Base-by-base conservation (phyloP, 2,329 filamentous ascomycete species). In the Fusarium mundagurra region DNA sequence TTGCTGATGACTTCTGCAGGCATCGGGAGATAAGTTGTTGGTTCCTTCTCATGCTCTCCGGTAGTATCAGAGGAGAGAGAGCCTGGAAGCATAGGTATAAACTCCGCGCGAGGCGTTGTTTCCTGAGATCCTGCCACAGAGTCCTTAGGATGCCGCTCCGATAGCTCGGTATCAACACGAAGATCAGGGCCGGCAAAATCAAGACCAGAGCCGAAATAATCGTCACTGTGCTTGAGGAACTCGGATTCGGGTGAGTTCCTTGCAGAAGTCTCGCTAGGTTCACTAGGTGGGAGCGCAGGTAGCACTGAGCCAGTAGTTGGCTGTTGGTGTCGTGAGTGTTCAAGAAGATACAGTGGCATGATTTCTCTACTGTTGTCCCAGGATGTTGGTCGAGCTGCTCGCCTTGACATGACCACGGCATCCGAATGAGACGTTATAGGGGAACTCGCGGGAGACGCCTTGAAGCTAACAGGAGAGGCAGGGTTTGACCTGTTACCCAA, bases 261-360 rank as follows among this genome's bases (percentile, higher is more conserved):
- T 7, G 80, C 82, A 22, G 81, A 77, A n/a, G 81, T 75, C 51
- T 84, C 83, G 66, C 83, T 85, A 5, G 82, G 87, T 54, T 85
- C 84, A 68, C 83, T 85, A 6, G 82, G 87, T 11, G 84, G 85
- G 20, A 91, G 82, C 34, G 86, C 87, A 12, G 90, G 88, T 5
- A 90, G 81, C 8, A 84, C 78, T 47, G 86, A 79, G 33, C 81
- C 73, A 29, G 79, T 76, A 34, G 82, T 80, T 8, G 77, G 75
- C 11, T 82, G 78, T 48, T 81, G 81, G 47, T 85, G 83, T 14
- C 86, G 84, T 8, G 84, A 85, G 72, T 85, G 91, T 81, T 97
- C 93, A 12, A 97, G 90, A 29, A 98, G 90, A 82, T 93, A 96
- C 14, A 98, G 84, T 0, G 95, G 95, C 75, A 93, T 92, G 77